Evolutionary conservation across 805 yeast species (phyloP).

Genomic region (Cyberlindnera nakhonratchasimensis): DNA sequence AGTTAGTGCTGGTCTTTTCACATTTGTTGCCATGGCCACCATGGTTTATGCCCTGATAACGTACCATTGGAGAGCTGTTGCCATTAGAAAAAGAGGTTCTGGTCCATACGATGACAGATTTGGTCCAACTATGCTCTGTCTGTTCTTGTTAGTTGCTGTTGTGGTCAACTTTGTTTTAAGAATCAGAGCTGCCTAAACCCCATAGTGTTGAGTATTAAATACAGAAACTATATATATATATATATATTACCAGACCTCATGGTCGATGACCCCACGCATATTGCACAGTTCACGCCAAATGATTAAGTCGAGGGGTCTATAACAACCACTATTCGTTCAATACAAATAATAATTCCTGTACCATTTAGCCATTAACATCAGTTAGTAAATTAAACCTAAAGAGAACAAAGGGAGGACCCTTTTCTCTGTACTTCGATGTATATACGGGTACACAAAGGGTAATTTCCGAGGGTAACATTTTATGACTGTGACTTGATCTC

Average conservation of each 20-base stretch:
- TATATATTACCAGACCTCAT: too few species aligned
- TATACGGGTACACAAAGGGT: too few species aligned
- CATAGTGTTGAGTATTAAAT: too few species aligned
- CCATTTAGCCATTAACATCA: too few species aligned
- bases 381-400: background rate
- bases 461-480: too few species aligned
- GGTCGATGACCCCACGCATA: too few species aligned
- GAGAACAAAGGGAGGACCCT: background rate
- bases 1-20: slow-evolving; percentile 89
- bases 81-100: slow-evolving; percentile 94
- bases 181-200: slow-evolving; percentile 23
- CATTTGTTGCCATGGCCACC: slow-evolving; percentile 95
- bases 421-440: too few species aligned
- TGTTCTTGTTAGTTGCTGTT: slow-evolving; percentile 89
- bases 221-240: too few species aligned
- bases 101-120: slow-evolving; percentile 99
- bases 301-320: background rate
- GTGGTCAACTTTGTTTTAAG: slow-evolving; percentile 89
- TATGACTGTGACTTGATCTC: too few species aligned
- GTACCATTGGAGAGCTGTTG: slow-evolving; percentile 99
- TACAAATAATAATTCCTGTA: too few species aligned
- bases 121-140: slow-evolving; percentile 96
- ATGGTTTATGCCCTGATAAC: slow-evolving; percentile 95
- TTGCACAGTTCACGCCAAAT: too few species aligned
- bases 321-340: too few species aligned